A percentile compares a stretch with the other conserved stretches of the same genome.
phyloP scores from a whole-genome alignment of 805 yeast species.

The Lachancea sp. region DNA sequence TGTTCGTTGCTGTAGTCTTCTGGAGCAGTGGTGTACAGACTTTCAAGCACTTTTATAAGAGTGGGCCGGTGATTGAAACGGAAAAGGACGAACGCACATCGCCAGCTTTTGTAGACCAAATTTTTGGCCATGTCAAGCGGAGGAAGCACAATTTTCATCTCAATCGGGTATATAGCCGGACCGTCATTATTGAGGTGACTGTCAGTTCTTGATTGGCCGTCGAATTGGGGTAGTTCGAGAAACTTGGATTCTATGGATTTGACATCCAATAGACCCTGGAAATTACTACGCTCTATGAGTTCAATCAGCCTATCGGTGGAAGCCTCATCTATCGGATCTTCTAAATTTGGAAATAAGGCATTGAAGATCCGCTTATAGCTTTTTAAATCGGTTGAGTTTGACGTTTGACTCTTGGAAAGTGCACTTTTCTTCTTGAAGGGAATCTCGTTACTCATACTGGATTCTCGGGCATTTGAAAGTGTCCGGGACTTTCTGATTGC shows the following conservation, averaged over 20 bases:
- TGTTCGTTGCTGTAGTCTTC: constrained; percentile 65
- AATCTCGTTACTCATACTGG: neutral
- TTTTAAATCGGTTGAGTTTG: neutral
- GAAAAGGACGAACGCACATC: constrained; percentile 76
- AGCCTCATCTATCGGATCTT: neutral
- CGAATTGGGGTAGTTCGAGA: neutral
- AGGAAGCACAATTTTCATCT: constrained; percentile 43
- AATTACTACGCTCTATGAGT: constrained; percentile 1
- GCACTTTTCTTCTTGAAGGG: neutral
- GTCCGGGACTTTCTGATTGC: neutral
- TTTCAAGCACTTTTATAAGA: constrained; percentile 64
- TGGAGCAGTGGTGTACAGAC: constrained; percentile 70
- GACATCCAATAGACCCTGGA: constrained; percentile 3
- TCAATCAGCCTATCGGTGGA: neutral
- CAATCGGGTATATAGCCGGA: constrained; percentile 13
- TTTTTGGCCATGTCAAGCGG: constrained; percentile 65
- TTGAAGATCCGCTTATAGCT: constrained; percentile 1
- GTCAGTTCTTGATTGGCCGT: neutral
- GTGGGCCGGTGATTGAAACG: constrained; percentile 84
- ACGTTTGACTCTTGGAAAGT: neutral
- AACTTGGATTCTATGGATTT: constrained; percentile 1
- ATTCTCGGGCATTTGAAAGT: neutral
- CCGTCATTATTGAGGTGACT: neutral
- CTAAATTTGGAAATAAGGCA: constrained; percentile 1
- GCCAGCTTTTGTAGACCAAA: constrained; percentile 73